Base-by-base conservation (phyloP, 208 protist genomes). In the Crithidia fasciculata region DNA sequence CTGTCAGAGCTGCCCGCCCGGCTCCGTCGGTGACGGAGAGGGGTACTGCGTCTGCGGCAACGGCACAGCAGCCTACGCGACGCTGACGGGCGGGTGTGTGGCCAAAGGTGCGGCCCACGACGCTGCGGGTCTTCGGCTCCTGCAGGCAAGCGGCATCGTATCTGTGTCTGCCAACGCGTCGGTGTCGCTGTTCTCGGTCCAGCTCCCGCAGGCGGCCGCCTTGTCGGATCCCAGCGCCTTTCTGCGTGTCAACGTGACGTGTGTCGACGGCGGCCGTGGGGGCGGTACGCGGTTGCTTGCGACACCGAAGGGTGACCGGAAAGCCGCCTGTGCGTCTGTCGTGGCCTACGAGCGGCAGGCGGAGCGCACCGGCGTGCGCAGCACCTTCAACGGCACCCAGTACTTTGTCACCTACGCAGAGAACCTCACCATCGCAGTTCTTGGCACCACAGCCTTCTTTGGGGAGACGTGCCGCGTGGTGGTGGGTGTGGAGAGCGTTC, bases 21-120 rank as follows among this genome's bases (percentile, higher is more conserved):
- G 69, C 2, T 76, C 76, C 9, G 64, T 76, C 13, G 69, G 69
- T 10, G 71, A 74, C 45, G 66, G 69, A 39, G 76, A 81, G 53
- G 76, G 76, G 6, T 53, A 81, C 69, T 81, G 76, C 76, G 76
- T 71, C 39, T 81, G 76, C 64, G 69, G 69, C 52, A 58, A 81
- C 53, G 55, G 64, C 59, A 69, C 40, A 7, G 44, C 39, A 49
- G 50, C 54, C 50, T 81, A 81, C 63, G 37, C 47, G 8, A 71
- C 68, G 60, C 56, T 71, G 58, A 76, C 69, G 59, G 59, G 47
- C 19, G 76, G 76, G 5, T 81, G 76, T 40, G 13, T 72, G 41
- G 15, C 18, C 54, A 71, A 72, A 49, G 76, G 64, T 16, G 47
- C 65, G 3, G 59, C 69, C 12, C 65, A 68, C 43, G 63, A 68